Percentiles rank a stretch among this genome's conserved stretches.
These are phyloP conservation scores for Iris macrosiphon DNA, from an alignment of 106 monocot genomes.

Conservation along the genomic window DNA sequence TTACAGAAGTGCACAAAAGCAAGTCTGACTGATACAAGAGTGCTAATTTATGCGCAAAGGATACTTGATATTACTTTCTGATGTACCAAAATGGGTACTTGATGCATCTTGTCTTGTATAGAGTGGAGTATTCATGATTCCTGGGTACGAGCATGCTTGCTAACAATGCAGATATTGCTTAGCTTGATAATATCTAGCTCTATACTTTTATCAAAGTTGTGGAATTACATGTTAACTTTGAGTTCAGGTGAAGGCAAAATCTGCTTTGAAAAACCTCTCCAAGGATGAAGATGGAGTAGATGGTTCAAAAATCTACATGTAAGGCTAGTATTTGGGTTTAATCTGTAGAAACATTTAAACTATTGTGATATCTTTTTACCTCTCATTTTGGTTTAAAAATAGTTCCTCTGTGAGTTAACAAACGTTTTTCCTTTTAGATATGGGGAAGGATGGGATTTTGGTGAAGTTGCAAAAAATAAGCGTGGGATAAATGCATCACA, in stretches of 20 bases:
- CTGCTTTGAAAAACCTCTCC: conserved; percentile 47
- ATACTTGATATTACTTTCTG: too few species aligned
- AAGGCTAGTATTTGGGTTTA: conserved; percentile 13
- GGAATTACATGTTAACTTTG: not conserved
- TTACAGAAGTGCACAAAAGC: too few species aligned
- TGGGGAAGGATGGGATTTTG: conserved; percentile 96
- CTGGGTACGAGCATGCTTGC: too few species aligned
- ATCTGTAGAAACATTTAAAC: not conserved
- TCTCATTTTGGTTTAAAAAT: not conserved
- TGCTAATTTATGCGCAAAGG: too few species aligned
- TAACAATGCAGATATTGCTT: too few species aligned
- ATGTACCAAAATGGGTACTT: too few species aligned
- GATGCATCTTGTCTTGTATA: too few species aligned
- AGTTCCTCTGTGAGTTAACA: not conserved
- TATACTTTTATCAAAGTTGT: not conserved
- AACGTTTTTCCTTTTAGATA: conserved; percentile 31
- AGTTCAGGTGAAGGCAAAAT: conserved; percentile 65
- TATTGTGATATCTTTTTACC: not conserved
- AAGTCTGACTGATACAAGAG: too few species aligned
- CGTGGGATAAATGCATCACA: conserved; percentile 88
- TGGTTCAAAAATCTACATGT: conserved; percentile 85
- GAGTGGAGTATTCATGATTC: too few species aligned
- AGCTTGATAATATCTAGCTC: not conserved
- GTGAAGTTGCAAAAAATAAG: conserved; percentile 84
- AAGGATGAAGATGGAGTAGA: conserved; percentile 65